These are phyloP conservation scores for Botryotinia narcissicola DNA, from an alignment of 2,329 filamentous ascomycete species.

Conservation along the genomic window DNA sequence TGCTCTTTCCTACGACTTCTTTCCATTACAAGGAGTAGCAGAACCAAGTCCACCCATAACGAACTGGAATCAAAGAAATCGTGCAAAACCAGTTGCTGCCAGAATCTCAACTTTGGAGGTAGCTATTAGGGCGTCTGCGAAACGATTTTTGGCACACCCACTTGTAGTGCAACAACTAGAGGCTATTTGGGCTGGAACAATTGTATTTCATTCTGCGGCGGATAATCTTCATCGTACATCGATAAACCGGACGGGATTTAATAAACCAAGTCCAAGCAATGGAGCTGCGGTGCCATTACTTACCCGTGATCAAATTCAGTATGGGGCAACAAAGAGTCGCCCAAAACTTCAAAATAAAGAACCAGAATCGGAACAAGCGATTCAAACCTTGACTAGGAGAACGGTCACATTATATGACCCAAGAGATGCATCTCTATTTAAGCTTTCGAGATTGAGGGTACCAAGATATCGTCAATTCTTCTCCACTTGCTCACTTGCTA, in stretches of 20 bases:
- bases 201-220: conserved; percentile 88
- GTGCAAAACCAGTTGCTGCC: conserved; percentile 58
- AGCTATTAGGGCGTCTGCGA: conserved; percentile 87
- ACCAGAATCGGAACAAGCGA: conserved; percentile 29
- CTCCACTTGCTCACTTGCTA: conserved; percentile 81
- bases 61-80: conserved; percentile 39
- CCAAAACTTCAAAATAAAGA: background rate
- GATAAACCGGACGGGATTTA: conserved; percentile 21
- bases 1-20: conserved; percentile 91
- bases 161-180: conserved; percentile 93
- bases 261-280: conserved; percentile 24
- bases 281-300: conserved; percentile 17
- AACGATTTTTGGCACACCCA: conserved; percentile 88
- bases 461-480: conserved; percentile 89
- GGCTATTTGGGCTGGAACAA: conserved; percentile 93
- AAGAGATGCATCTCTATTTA: conserved; percentile 84
- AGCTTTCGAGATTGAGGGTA: conserved; percentile 84
- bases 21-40: conserved; percentile 79
- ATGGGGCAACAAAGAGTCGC: conserved; percentile 39
- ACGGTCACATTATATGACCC: conserved; percentile 89
- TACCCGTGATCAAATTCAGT: conserved; percentile 31
- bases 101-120: conserved; percentile 90
- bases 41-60: conserved; percentile 43
- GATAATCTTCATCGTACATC: conserved; percentile 67
- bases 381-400: conserved; percentile 40